These are phyloP conservation scores for Ustanciosporium gigantosporum DNA, from an alignment of 1,284 basidiomycete species.

Conservation along the genomic window DNA sequence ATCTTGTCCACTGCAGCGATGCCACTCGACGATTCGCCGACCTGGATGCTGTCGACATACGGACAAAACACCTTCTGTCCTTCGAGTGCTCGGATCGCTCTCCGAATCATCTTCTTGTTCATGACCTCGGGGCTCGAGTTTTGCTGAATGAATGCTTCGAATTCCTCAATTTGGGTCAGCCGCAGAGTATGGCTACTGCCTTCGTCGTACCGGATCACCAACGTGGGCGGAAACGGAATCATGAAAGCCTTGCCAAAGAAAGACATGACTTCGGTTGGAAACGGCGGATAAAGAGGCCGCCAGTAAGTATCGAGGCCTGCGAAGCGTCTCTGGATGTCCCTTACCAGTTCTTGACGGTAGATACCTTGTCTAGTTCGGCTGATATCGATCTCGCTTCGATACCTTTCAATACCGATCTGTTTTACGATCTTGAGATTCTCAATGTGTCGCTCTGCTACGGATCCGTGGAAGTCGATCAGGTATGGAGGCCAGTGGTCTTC, in stretches of 20 bases:
- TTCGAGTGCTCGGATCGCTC: constrained; percentile 73
- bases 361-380: constrained; percentile 17
- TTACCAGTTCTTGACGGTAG: constrained; percentile 25
- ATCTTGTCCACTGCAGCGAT: constrained; percentile 12
- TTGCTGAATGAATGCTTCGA: constrained; percentile 71
- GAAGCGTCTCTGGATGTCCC: constrained; percentile 39
- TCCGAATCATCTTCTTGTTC: constrained; percentile 69
- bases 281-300: constrained; percentile 38
- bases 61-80: constrained; percentile 71
- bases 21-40: constrained; percentile 46
- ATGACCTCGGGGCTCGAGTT: constrained; percentile 68
- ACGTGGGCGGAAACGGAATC: constrained; percentile 74
- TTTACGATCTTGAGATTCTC: constrained; percentile 75
- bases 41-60: constrained; percentile 67
- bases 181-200: constrained; percentile 62
- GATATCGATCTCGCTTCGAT: constrained; percentile 24
- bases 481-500: constrained; percentile 73
- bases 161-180: constrained; percentile 66
- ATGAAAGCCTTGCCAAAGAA: constrained; percentile 69
- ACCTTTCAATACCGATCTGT: constrained; percentile 39
- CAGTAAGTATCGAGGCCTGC: constrained; percentile 54
- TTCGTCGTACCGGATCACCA: constrained; percentile 73
- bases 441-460: constrained; percentile 74
- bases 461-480: constrained; percentile 71
- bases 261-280: constrained; percentile 39